These are phyloP conservation scores for Penicillium waksmanii DNA, from an alignment of 495 filamentous ascomycete genomes.

Conservation along the genomic window DNA sequence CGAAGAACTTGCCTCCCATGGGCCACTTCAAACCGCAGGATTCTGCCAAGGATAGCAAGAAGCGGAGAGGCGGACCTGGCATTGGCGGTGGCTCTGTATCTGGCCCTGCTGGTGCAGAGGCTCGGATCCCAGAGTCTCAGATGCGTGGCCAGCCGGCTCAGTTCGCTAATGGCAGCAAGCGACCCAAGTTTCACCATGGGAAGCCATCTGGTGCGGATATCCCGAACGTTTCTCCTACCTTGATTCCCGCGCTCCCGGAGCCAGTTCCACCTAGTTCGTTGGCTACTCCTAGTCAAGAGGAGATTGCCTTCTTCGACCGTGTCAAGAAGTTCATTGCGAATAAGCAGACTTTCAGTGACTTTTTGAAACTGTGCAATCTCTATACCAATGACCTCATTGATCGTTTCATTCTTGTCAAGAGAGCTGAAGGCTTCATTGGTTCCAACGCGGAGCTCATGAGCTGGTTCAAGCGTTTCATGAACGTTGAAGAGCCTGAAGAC, in stretches of 20 bases:
- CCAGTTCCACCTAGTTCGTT: conserved; percentile 72
- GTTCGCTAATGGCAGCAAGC: conserved; percentile 57
- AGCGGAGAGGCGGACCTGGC: conserved; percentile 61
- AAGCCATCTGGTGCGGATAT: conserved; percentile 67
- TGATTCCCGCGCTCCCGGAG: conserved; percentile 85
- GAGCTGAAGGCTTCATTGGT: conserved; percentile 84
- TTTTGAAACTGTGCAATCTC: conserved; percentile 92
- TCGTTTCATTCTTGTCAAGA: conserved; percentile 74
- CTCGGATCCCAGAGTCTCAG: conserved; percentile 42
- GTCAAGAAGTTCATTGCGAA: conserved; percentile 96
- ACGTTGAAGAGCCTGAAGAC: conserved; percentile 67
- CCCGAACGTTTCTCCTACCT: conserved; percentile 77
- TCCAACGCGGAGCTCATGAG: conserved; percentile 82
- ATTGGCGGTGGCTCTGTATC: conserved; percentile 34
- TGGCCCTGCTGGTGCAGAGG: conserved; percentile 37
- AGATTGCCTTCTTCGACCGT: conserved; percentile 91
- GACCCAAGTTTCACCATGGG: conserved; percentile 64
- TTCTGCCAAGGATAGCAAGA: conserved; percentile 77
- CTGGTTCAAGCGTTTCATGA: conserved; percentile 83
- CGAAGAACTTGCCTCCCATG: conserved; percentile 81
- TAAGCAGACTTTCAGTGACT: conserved; percentile 88
- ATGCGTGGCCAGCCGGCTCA: conserved; percentile 37
- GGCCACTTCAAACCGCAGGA: conserved; percentile 84
- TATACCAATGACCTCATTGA: conserved; percentile 91
- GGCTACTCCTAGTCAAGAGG: conserved; percentile 68